phyloP scores from a whole-genome alignment of 768 basidiomycete species.

The Leccinum fibrillosum region DNA sequence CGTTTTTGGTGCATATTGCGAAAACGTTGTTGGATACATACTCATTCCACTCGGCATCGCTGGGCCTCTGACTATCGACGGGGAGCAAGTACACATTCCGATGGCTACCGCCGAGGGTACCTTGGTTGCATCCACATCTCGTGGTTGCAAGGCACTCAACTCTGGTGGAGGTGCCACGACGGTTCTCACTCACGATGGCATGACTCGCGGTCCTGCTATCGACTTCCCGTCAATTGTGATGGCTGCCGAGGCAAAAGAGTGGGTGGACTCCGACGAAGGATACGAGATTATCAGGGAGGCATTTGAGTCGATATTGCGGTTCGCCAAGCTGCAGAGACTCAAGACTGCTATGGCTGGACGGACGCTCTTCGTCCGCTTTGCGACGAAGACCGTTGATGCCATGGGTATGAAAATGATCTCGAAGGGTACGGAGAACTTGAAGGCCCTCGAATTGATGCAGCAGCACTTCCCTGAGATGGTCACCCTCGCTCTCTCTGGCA shows the following conservation, averaged over 20 bases:
- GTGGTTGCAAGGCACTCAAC: slow-evolving; percentile 97
- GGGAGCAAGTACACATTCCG: slow-evolving; percentile 80
- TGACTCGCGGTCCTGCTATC: slow-evolving; percentile 98
- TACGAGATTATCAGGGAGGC: slow-evolving; percentile 72
- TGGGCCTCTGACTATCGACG: slow-evolving; percentile 91
- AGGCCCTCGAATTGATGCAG: slow-evolving; percentile 79
- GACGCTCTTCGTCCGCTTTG: slow-evolving; percentile 90
- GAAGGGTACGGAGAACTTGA: slow-evolving; percentile 81
- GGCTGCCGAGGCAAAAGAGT: slow-evolving; percentile 82
- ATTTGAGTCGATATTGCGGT: slow-evolving; percentile 93
- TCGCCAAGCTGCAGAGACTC: slow-evolving; percentile 80
- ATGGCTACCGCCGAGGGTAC: slow-evolving; percentile 99
- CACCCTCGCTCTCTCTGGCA: slow-evolving; percentile 90
- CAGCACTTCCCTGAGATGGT: slow-evolving; percentile 87
- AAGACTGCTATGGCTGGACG: slow-evolving; percentile 92
- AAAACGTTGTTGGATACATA: too few species aligned
- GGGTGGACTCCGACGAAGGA: slow-evolving; percentile 84
- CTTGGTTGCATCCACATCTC: slow-evolving; percentile 93
- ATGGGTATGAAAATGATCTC: slow-evolving; percentile 99
- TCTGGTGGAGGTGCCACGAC: slow-evolving; percentile 94
- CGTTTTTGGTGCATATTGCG: too few species aligned
- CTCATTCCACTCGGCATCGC: slow-evolving; percentile 36
- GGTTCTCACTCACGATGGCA: slow-evolving; percentile 89
- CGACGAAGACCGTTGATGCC: slow-evolving; percentile 93
- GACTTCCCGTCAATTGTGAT: slow-evolving; percentile 82